These are phyloP conservation scores for Talaromyces sp. DNA, from an alignment of 2,329 filamentous ascomycete species.

Conservation along the genomic window DNA sequence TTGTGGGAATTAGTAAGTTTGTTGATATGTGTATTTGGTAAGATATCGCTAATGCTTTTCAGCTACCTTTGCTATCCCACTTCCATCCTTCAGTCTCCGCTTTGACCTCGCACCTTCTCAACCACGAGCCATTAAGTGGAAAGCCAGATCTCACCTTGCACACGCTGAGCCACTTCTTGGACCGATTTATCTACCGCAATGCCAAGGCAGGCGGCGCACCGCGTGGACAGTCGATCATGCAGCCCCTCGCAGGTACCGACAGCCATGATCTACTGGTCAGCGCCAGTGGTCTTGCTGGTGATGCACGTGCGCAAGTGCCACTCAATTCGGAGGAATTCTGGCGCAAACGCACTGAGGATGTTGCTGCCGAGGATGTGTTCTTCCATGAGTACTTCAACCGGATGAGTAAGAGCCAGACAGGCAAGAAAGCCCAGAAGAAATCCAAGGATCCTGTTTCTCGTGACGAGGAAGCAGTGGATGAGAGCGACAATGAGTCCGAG, in stretches of 20 bases:
- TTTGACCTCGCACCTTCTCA: slow-evolving; percentile 70
- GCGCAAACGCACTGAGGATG: slow-evolving; percentile 82
- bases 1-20: slow-evolving; percentile 79
- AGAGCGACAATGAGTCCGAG: slow-evolving; percentile 68
- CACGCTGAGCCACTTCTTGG: slow-evolving; percentile 89
- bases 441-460: slow-evolving; percentile 41
- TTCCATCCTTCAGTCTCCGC: slow-evolving; percentile 92
- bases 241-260: slow-evolving; percentile 70
- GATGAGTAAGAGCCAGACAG: slow-evolving; percentile 61
- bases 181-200: slow-evolving; percentile 97
- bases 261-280: slow-evolving; percentile 60
- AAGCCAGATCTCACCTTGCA: slow-evolving; percentile 91
- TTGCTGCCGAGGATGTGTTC: slow-evolving; percentile 90
- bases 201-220: slow-evolving; percentile 65
- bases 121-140: slow-evolving; percentile 67
- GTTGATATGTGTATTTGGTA: neutral
- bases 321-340: slow-evolving; percentile 90
- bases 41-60: slow-evolving; percentile 25
- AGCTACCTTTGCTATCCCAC: slow-evolving; percentile 68
- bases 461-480: slow-evolving; percentile 44
- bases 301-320: slow-evolving; percentile 59
- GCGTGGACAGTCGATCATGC: slow-evolving; percentile 91
- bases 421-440: slow-evolving; percentile 56
- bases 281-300: slow-evolving; percentile 38
- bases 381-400: slow-evolving; percentile 96